These are phyloP conservation scores for Claviceps pazoutovae DNA, from an alignment of 2,329 filamentous ascomycete genomes.

Conservation along the genomic window DNA sequence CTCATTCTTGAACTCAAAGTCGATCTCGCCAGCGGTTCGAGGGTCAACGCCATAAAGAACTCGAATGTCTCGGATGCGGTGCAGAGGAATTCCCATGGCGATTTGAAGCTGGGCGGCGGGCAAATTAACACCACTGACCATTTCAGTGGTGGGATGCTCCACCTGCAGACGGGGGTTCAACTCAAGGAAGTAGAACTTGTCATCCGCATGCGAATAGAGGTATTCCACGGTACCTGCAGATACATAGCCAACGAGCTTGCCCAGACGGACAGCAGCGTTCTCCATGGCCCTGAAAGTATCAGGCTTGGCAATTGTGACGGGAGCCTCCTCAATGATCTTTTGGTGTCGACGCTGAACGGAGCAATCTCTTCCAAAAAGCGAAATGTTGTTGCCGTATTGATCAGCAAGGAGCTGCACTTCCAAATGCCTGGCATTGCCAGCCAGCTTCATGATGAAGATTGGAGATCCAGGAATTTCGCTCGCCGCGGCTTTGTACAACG, in stretches of 20 bases:
- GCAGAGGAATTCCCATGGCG: constrained; percentile 94
- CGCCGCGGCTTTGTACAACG: constrained; percentile 86
- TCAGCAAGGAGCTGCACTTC: constrained; percentile 96
- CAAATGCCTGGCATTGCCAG: constrained; percentile 88
- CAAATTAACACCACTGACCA: constrained; percentile 96
- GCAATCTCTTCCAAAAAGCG: constrained; percentile 94
- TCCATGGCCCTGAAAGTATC: constrained; percentile 93
- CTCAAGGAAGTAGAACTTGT: constrained; percentile 99
- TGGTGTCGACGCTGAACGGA: constrained; percentile 97
- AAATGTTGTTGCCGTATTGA: constrained; percentile 99
- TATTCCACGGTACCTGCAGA: constrained; percentile 98
- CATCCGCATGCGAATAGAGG: constrained; percentile 91
- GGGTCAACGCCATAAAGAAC: constrained; percentile 92
- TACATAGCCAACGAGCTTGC: constrained; percentile 90
- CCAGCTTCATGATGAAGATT: constrained; percentile 99
- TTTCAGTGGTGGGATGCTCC: constrained; percentile 97
- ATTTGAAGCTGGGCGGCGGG: constrained; percentile 96
- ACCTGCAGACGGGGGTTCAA: constrained; percentile 98
- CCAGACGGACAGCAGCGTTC: constrained; percentile 84
- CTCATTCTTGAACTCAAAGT: constrained; percentile 89
- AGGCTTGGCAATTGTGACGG: constrained; percentile 85
- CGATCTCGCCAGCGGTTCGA: constrained; percentile 72
- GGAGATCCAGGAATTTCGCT: constrained; percentile 96
- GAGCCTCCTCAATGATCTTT: constrained; percentile 98
- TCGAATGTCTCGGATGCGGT: constrained; percentile 91